A percentile compares a stretch with the other conserved stretches of the same genome.
phyloP scores from a whole-genome alignment of 441 rosid species.

The Geranium incanum region DNA sequence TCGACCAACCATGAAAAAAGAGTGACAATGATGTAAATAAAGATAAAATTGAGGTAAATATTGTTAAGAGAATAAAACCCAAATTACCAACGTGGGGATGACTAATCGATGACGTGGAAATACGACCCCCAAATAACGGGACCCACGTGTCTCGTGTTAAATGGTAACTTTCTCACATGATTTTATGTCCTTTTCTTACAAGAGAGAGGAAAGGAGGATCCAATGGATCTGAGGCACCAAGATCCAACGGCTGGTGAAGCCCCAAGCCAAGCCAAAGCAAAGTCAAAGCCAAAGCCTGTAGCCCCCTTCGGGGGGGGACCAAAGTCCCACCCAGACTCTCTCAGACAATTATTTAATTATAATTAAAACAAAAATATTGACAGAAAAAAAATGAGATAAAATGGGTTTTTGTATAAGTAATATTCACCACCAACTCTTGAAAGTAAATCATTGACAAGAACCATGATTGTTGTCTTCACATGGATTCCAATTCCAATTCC shows the following conservation, averaged over 20 bases:
- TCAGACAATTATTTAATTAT: background rate
- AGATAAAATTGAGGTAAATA: too few species aligned
- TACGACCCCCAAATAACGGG: too few species aligned
- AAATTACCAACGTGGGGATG: too few species aligned
- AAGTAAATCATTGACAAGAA: background rate
- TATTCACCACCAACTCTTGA: too few species aligned
- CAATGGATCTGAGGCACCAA: constrained; percentile 19
- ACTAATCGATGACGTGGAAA: too few species aligned
- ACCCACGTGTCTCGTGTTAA: too few species aligned
- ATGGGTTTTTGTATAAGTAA: background rate
- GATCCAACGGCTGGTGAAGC: constrained; percentile 26
- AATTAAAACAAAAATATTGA: background rate
- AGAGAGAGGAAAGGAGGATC: background rate
- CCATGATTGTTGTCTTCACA: constrained; percentile 48
- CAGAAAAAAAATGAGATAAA: background rate
- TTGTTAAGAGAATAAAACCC: too few species aligned
- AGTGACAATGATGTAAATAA: too few species aligned
- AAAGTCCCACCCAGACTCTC: constrained; percentile 28
- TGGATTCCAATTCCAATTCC: constrained; percentile 33
- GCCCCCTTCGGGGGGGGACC: constrained; percentile 25
- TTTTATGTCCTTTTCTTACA: too few species aligned
- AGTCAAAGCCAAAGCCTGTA: constrained; percentile 21
- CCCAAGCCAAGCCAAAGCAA: constrained; percentile 20
- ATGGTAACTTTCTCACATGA: too few species aligned
- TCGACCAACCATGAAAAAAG: too few species aligned